phyloP scores from a whole-genome alignment of 345 rosid genomes.

The Crucihimalaya himalaica region DNA sequence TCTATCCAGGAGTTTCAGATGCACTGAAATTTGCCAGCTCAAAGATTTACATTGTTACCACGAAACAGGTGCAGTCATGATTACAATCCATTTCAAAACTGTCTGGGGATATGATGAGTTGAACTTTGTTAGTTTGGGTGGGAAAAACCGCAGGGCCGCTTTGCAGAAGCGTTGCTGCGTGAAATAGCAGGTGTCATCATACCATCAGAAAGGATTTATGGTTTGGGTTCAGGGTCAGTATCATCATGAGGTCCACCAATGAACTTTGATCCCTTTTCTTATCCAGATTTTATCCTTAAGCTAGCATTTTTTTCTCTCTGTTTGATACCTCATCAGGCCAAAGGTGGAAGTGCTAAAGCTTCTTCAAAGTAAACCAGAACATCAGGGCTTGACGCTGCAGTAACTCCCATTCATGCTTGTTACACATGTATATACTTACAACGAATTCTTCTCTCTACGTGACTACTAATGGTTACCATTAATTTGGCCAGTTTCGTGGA shows the following conservation, averaged over 20 bases:
- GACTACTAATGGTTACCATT: neutral
- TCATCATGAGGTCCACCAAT: constrained; percentile 41
- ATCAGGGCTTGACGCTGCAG: constrained; percentile 72
- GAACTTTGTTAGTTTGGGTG: neutral
- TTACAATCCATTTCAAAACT: neutral
- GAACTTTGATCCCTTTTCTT: neutral
- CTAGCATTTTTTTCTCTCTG: neutral
- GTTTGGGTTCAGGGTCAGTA: constrained; percentile 84
- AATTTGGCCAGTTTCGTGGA: constrained; percentile 71
- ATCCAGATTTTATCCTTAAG: neutral
- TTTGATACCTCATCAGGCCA: constrained; percentile 47
- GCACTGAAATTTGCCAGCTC: constrained; percentile 86
- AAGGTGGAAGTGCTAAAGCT: constrained; percentile 86
- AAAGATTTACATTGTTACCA: constrained; percentile 73
- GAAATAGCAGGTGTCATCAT: constrained; percentile 76
- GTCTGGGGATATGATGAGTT: constrained; percentile 1
- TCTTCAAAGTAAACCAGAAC: constrained; percentile 77
- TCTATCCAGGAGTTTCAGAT: constrained; percentile 90
- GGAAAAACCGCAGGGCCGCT: constrained; percentile 56
- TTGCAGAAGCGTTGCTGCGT: constrained; percentile 72
- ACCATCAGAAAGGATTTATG: constrained; percentile 75
- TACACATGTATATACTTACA: neutral
- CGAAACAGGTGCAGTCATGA: constrained; percentile 65
- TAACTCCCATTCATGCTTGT: constrained; percentile 46
- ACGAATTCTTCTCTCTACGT: neutral